phyloP scores from a whole-genome alignment of 1,284 basidiomycete genomes.

The Ganoderma sp. region DNA sequence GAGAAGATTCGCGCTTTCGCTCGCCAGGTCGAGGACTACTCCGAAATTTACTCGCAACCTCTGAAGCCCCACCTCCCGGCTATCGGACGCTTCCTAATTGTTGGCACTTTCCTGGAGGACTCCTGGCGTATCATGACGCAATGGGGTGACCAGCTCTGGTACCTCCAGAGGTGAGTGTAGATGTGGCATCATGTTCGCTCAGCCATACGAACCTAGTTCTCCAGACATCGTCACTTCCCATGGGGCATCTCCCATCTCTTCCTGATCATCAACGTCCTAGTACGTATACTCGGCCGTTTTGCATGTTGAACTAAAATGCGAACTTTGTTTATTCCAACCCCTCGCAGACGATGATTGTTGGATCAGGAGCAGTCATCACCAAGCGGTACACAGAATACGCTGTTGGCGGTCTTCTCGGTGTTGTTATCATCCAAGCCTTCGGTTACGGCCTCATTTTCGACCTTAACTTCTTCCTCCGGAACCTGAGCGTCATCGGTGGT shows the following conservation, averaged over 20 bases:
- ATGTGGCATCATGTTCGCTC: conserved; percentile 19
- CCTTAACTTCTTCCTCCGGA: conserved; percentile 96
- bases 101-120: conserved; percentile 98
- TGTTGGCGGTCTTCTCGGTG: conserved; percentile 86
- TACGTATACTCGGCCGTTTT: conserved; percentile 53
- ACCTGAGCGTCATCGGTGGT: conserved; percentile 52
- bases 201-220: conserved; percentile 13
- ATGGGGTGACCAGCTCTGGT: conserved; percentile 97
- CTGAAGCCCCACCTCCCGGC: conserved; percentile 94
- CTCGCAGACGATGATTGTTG: conserved; percentile 84
- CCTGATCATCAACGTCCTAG: conserved; percentile 90
- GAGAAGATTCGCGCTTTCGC: conserved; percentile 83
- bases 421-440: conserved; percentile 91
- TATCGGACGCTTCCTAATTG: conserved; percentile 95
- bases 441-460: conserved; percentile 65
- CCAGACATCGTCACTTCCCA: conserved; percentile 91
- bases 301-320: neutral
- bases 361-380: conserved; percentile 87
- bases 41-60: conserved; percentile 94
- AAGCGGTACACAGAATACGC: conserved; percentile 91
- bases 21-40: conserved; percentile 87
- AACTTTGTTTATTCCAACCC: neutral
- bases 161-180: conserved; percentile 82
- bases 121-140: conserved; percentile 93
- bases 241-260: conserved; percentile 95